A percentile compares a stretch with the other conserved stretches of the same genome.
These are phyloP conservation scores for Ceratocystis harringtonii DNA, from an alignment of 2,329 filamentous ascomycete genomes.

Conservation along the genomic window DNA sequence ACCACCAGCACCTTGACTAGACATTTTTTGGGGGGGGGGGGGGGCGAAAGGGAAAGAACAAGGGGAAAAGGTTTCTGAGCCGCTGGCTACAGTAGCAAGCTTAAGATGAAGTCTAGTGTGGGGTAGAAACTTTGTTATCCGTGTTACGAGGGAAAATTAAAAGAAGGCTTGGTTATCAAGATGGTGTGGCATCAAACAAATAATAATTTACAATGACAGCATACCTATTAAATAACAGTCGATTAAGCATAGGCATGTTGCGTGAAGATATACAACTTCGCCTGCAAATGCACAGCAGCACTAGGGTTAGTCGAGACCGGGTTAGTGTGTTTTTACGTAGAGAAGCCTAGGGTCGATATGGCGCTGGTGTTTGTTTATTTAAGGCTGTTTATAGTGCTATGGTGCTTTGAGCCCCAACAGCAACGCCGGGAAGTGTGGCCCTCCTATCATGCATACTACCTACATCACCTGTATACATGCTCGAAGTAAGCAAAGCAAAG, in stretches of 20 bases:
- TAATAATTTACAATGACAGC: not conserved
- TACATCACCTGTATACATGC: not conserved
- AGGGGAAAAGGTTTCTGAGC: not conserved
- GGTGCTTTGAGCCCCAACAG: not conserved
- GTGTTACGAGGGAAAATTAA: not conserved
- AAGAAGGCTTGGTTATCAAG: not conserved
- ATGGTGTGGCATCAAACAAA: not conserved
- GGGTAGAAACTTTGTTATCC: not conserved
- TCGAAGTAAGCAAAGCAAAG: not conserved
- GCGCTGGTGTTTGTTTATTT: not conserved
- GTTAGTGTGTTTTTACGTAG: not conserved
- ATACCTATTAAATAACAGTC: not conserved
- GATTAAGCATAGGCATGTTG: not conserved
- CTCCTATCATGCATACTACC: not conserved
- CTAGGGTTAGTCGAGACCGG: not conserved
- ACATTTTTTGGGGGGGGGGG: slow-evolving; percentile 22
- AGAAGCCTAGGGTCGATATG: not conserved
- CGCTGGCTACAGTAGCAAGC: not conserved
- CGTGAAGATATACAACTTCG: not conserved
- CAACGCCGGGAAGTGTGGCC: not conserved
- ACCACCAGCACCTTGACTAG: slow-evolving; percentile 31
- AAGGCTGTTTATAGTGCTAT: not conserved
- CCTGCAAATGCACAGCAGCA: not conserved
- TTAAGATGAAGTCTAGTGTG: not conserved
- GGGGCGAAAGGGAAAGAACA: not conserved